Evolutionary conservation across 83 land plant species (phyloP).

Genomic region (Diphasiastrum complanatum): DNA sequence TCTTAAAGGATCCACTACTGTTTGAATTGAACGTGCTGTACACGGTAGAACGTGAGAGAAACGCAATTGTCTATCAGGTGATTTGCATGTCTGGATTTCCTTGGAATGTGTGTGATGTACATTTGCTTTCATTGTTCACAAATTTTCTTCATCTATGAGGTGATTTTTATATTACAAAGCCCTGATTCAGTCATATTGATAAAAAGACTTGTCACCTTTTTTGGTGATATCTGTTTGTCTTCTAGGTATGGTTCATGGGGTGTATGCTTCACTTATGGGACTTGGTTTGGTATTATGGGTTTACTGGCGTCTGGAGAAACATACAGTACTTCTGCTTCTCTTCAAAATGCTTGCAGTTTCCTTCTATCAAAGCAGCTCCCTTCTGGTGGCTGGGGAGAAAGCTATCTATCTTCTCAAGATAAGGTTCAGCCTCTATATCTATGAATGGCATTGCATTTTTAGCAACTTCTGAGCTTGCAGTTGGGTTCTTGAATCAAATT

Average conservation of each 20-base stretch:
- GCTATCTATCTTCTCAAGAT: constrained; percentile 57
- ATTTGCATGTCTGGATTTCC: background rate
- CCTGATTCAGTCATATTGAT: too few species aligned
- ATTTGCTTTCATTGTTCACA: too few species aligned
- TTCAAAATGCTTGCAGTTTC: constrained; percentile 72
- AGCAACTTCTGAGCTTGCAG: background rate
- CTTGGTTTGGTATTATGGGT: constrained; percentile 82
- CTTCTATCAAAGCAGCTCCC: constrained; percentile 71
- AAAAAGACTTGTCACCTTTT: too few species aligned
- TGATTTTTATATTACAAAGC: too few species aligned
- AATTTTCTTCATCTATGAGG: too few species aligned
- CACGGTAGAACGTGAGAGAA: too few species aligned
- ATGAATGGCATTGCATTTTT: background rate
- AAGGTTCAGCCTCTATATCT: constrained; percentile 25
- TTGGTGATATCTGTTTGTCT: background rate
- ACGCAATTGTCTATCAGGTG: too few species aligned
- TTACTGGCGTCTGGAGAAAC: constrained; percentile 65
- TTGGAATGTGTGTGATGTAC: background rate
- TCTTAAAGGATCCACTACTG: too few species aligned
- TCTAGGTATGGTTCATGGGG: constrained; percentile 94
- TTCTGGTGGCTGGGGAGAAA: constrained; percentile 98
- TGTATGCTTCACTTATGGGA: constrained; percentile 80
- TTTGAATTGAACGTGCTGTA: too few species aligned
- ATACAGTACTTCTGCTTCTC: constrained; percentile 37
- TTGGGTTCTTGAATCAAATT: background rate